Evolutionary conservation across 2,329 filamentous ascomycete genomes (phyloP), one percentile per base, ranked within the genome.

Genomic region (Bipolaris sorokiniana): DNA sequence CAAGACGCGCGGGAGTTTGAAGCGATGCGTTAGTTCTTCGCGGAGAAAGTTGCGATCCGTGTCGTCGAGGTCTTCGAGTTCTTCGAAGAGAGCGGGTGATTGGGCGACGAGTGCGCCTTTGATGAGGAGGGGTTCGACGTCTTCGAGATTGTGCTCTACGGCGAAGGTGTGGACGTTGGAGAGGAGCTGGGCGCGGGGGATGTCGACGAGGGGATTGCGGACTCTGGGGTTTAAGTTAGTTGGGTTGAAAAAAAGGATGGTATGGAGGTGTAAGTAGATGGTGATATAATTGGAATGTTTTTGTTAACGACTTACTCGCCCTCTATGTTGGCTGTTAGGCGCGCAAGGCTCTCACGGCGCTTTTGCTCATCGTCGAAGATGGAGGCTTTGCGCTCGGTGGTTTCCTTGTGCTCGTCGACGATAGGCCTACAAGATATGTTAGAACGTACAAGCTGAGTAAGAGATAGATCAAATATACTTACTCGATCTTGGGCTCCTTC

Each of bases 91-190:
- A 7, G 78, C 77, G 0, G 89, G 90, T 61, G 88, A 85, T 73
- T 91, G 89, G 1, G 90, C 90, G 11, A 91, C 84, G 11, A 93
- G 80, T 1, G 90, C 91, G 26, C 68, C 71, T 48, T 72, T 72
- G 56, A 84, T 80, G 42, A 92, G 80, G 9, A 88, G 69, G 1
- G 80, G 77, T 7, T 85, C 76, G 57, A 87, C 82, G 44, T 88
- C 83, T 3, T 79, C 75, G 3, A 92, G 79, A 13, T 80, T 79
- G 61, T 89, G 84, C 48, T 84, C 79, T 11, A 78, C 77, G 37
- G 87, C 88, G 65, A 90, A 91, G 13, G 78, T 77, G 51, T 86
- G 81, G 38, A 88, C 87, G 51, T 87, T 78, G 41, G 72, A 71
- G 48, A 89, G 73, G 7, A 90, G 81, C 65, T 78, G 72, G 23